Percentiles rank a stretch among this genome's conserved stretches.
phyloP scores from a whole-genome alignment of 345 rosid genomes.

The Rhodamnia rubescens region DNA sequence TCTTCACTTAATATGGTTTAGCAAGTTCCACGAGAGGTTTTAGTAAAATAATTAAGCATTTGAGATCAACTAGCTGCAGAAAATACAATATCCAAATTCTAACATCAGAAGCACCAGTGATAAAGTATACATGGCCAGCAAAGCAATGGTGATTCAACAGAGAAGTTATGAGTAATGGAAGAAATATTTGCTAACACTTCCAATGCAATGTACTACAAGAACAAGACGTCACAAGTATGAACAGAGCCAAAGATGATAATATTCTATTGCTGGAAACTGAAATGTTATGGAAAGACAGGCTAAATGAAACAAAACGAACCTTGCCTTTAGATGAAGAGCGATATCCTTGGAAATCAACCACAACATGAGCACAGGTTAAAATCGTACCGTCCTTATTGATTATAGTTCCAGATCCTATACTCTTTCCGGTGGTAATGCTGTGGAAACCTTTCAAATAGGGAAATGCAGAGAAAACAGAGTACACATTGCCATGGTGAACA shows the following conservation, averaged over 20 bases:
- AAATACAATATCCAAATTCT: not conserved
- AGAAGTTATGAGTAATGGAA: not conserved
- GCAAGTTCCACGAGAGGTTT: not conserved
- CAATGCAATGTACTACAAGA: not conserved
- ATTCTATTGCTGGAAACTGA: not conserved
- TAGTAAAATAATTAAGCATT: not conserved
- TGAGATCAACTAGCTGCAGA: not conserved
- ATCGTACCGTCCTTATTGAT: conserved; percentile 77
- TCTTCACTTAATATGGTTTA: not conserved
- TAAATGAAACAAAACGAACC: conserved; percentile 21
- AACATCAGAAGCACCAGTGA: not conserved
- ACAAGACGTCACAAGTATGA: not conserved
- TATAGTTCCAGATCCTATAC: conserved; percentile 81
- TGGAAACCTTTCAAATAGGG: conserved; percentile 20
- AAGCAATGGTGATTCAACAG: not conserved
- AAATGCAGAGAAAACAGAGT: not conserved
- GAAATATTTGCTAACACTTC: not conserved
- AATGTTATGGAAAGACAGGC: not conserved
- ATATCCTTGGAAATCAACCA: conserved; percentile 47
- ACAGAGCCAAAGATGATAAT: not conserved
- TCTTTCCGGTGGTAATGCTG: conserved; percentile 43
- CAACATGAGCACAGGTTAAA: conserved; percentile 88
- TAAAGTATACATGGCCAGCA: not conserved
- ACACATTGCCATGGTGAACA: not conserved
- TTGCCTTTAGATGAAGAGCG: conserved; percentile 45